phyloP scores from a whole-genome alignment of 2,329 filamentous ascomycete species.

The Penicillium paneum region DNA sequence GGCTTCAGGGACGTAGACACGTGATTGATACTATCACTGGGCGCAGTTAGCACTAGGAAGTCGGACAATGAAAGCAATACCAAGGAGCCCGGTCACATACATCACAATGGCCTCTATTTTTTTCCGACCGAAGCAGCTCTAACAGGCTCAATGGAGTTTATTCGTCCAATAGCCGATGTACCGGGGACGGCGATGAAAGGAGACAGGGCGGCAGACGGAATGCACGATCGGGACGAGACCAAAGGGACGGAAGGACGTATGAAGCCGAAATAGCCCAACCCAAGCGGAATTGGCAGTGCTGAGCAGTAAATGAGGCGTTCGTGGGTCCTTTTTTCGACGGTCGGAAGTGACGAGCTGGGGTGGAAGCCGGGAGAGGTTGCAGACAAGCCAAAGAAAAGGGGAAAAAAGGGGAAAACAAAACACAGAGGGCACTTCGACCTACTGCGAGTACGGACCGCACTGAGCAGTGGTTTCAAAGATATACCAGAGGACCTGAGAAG shows the following conservation, averaged over 20 bases:
- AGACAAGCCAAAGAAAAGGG: conserved; percentile 7
- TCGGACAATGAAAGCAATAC: neutral
- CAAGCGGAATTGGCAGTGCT: conserved; percentile 11
- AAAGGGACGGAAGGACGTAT: neutral
- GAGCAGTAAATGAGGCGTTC: conserved; percentile 10
- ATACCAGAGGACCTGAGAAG: conserved; percentile 20
- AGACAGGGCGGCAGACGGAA: neutral
- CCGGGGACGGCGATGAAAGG: conserved; percentile 6
- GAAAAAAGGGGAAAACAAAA: conserved; percentile 12
- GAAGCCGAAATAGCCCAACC: neutral
- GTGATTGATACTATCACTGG: conserved; percentile 17
- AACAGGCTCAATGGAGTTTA: neutral
- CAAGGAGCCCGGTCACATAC: conserved; percentile 6
- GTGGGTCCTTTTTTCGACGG: conserved; percentile 9
- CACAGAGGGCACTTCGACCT: conserved; percentile 25
- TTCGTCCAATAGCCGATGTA: conserved; percentile 1
- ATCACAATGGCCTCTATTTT: conserved; percentile 7
- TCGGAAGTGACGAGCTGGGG: conserved; percentile 5
- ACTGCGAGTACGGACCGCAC: conserved; percentile 34
- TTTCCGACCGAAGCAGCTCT: conserved; percentile 1
- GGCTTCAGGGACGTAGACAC: conserved; percentile 21
- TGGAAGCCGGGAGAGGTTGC: conserved; percentile 2
- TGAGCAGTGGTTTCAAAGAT: conserved; percentile 26
- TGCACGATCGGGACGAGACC: neutral
- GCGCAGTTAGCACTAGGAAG: conserved; percentile 18